Percentiles rank a stretch among this genome's conserved stretches.
Evolutionary conservation across 768 basidiomycete genomes (phyloP).

Genomic region (Trametes gibbosa): DNA sequence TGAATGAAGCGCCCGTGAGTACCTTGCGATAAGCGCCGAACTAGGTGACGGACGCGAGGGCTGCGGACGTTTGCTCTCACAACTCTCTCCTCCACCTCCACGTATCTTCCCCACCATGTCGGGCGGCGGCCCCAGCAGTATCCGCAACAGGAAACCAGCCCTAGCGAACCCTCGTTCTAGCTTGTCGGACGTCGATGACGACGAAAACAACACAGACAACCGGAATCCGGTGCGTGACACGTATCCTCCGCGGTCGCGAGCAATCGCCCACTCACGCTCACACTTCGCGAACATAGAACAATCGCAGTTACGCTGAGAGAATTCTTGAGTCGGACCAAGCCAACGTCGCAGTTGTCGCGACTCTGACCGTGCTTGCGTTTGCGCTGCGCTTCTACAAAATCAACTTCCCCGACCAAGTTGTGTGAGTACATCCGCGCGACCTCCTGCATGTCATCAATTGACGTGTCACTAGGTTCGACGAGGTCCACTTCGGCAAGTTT

Average conservation of each 20-base stretch:
- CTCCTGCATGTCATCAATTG: conserved; percentile 6
- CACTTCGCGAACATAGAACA: conserved; percentile 35
- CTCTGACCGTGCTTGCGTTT: conserved; percentile 75
- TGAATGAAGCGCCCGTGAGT: not conserved
- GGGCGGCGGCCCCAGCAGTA: conserved; percentile 15
- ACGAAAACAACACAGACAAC: conserved; percentile 15
- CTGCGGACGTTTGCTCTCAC: not conserved
- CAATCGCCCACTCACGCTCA: not conserved
- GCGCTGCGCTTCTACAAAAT: conserved; percentile 91
- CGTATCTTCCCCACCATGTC: conserved; percentile 17
- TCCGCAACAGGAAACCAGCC: conserved; percentile 5
- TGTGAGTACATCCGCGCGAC: conserved; percentile 52
- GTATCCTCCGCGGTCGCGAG: conserved; percentile 4
- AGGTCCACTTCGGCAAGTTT: conserved; percentile 99
- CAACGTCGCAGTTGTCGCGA: conserved; percentile 58
- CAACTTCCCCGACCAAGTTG: conserved; percentile 91
- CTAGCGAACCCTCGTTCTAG: not conserved
- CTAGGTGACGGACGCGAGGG: conserved; percentile 1
- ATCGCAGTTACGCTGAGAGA: conserved; percentile 59
- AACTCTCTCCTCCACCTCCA: not conserved
- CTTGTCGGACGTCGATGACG: conserved; percentile 17
- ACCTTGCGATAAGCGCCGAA: not conserved
- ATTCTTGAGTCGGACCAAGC: conserved; percentile 60
- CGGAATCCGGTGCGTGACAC: conserved; percentile 25
- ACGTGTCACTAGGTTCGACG: conserved; percentile 70